Base-by-base conservation (phyloP, 805 yeast species). In the Barnettozyma salicaria region DNA sequence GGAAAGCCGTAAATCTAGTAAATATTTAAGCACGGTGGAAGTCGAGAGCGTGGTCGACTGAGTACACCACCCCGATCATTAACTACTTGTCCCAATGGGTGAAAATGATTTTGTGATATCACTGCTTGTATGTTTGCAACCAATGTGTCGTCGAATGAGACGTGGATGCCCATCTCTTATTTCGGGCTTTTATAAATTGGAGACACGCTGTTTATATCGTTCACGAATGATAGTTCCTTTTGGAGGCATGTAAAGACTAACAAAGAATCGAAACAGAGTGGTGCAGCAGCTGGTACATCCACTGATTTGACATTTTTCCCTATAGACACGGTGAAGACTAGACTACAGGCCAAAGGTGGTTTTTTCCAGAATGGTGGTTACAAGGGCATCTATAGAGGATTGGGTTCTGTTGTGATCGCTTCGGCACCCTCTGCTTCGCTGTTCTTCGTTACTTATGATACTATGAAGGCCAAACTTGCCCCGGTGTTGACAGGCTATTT, bases 271-370 rank as follows among this genome's bases (percentile, higher is more conserved):
- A 13, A 7, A 17, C 25, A 54, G 72, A 78, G 89, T 53, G 98
- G 98, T 26, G 98, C 85, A 7, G 80, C 92, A 41, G 96, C 98
- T 6, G 99, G 99, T 12, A 92, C 96, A 2, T 80, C 94, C 6
- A 89, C 97, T 1, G 99, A 92, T 62, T 67, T 92, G 26, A 87
- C 82, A 4, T 92, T 92, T 61, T 92, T 90, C 66, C 98, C 99
- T 11, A 86, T 92, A 27, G 99, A 92, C 52, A 92, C 99, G 1
- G 51, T 92, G 39, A 92, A 92, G 62, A 92, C 99, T 0, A 68
- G 99, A 40, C 65, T 92, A 12, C 99, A 92, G 59, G 97, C 98
- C 16, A 78, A 78, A 55, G 96, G 96, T 24, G 98, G 98, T 1
- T 90, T 92, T 53, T 85, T 87, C 58, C 65, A 61, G 13, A 90